Evolutionary conservation across 108 stramenopile genomes (phyloP).

Genomic region (Cylindrotheca fusiformis): DNA sequence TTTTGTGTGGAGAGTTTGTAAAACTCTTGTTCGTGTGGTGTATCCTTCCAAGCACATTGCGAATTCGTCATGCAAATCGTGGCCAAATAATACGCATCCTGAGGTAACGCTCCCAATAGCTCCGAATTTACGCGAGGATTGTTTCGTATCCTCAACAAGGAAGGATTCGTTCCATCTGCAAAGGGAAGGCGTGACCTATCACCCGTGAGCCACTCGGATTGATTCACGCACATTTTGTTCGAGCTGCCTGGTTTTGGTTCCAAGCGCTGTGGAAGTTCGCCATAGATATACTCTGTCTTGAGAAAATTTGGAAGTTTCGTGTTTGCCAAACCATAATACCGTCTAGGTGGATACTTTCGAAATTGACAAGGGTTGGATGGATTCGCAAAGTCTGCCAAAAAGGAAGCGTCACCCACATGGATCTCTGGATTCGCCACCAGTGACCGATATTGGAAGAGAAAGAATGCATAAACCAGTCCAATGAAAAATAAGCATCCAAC

Average conservation of each 20-base stretch:
- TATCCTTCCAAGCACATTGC: slow-evolving; percentile 71
- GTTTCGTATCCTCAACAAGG: slow-evolving; percentile 46
- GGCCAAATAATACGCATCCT: slow-evolving; percentile 25
- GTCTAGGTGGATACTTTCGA: slow-evolving; percentile 65
- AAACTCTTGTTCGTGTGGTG: slow-evolving; percentile 32
- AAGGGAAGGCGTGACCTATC: slow-evolving; percentile 43
- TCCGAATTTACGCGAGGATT: slow-evolving; percentile 5
- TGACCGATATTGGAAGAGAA: not conserved
- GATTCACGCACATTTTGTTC: slow-evolving; percentile 65
- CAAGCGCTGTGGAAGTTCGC: slow-evolving; percentile 53
- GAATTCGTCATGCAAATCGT: slow-evolving; percentile 69
- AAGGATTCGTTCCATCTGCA: slow-evolving; percentile 87
- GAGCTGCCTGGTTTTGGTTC: slow-evolving; percentile 5
- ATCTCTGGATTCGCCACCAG: not conserved
- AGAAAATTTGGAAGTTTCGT: slow-evolving; percentile 48
- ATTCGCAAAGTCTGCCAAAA: too few species aligned
- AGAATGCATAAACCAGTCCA: not conserved
- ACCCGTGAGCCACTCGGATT: slow-evolving; percentile 52
- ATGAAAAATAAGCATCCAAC: not conserved
- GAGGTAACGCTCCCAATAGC: slow-evolving; percentile 2
- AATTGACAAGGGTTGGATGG: slow-evolving; percentile 40
- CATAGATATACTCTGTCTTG: slow-evolving; percentile 71
- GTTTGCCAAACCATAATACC: slow-evolving; percentile 49
- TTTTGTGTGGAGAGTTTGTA: slow-evolving; percentile 33
- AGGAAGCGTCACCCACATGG: too few species aligned